A percentile compares a stretch with the other conserved stretches of the same genome.
These are phyloP conservation scores for Calocera cornea DNA, from an alignment of 768 basidiomycete species.

Conservation along the genomic window DNA sequence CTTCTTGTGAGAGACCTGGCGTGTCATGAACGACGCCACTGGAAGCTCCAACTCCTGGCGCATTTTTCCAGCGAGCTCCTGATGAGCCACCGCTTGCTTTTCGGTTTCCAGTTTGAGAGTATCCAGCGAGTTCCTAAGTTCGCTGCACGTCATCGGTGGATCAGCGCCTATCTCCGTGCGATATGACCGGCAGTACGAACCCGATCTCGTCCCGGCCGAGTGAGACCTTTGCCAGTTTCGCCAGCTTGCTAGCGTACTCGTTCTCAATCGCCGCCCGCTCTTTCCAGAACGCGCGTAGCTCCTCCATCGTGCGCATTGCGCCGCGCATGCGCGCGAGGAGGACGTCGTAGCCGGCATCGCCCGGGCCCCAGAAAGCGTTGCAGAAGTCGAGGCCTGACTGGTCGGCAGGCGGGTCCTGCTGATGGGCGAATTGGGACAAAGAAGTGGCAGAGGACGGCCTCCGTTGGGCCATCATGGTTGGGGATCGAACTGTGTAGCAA, in stretches of 20 bases:
- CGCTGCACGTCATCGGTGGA: constrained; percentile 34
- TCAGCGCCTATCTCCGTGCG: background rate
- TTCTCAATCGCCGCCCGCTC: constrained; percentile 88
- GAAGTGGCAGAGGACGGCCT: background rate
- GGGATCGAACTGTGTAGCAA: background rate
- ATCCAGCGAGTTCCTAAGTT: constrained; percentile 67
- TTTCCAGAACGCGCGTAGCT: constrained; percentile 78
- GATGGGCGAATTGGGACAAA: background rate
- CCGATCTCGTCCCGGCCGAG: constrained; percentile 89
- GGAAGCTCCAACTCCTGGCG: constrained; percentile 61
- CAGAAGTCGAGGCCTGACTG: constrained; percentile 57
- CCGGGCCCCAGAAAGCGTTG: constrained; percentile 89
- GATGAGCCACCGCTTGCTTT: constrained; percentile 59
- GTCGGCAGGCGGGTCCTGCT: background rate
- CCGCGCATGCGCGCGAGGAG: constrained; percentile 82
- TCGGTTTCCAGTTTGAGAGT: constrained; percentile 73
- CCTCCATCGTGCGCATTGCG: constrained; percentile 74
- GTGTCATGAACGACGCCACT: constrained; percentile 43
- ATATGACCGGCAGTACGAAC: constrained; percentile 36
- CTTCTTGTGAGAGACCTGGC: constrained; percentile 61
- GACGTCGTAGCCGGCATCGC: constrained; percentile 81
- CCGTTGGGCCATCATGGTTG: background rate
- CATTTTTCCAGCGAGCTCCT: constrained; percentile 59
- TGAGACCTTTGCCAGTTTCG: constrained; percentile 58
- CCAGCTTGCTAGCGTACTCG: constrained; percentile 79